Evolutionary conservation across 179 eudicot genomes (phyloP).

Genomic region (Camellia oleifera): DNA sequence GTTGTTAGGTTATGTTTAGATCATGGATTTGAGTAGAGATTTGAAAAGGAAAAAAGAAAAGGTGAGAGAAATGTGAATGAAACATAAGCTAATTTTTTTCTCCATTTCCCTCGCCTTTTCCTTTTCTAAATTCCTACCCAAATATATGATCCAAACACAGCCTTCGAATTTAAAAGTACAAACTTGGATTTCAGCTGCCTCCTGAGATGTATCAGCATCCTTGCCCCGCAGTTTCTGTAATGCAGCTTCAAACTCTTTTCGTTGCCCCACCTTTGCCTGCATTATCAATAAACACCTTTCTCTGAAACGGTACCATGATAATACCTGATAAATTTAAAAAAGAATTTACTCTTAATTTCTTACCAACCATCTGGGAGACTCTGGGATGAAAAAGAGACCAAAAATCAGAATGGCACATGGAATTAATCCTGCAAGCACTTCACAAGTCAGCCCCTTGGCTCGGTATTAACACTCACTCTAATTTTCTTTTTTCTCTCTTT

Average conservation of each 20-base stretch:
- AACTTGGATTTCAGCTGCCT: constrained; percentile 91
- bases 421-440: constrained; percentile 57
- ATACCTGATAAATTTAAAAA: not conserved
- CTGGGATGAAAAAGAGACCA: constrained; percentile 83
- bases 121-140: too few relatives aligned
- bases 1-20: not conserved
- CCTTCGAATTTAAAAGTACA: not conserved
- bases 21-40: constrained; percentile 13
- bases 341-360: constrained; percentile 13
- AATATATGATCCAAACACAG: too few relatives aligned
- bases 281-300: constrained; percentile 5
- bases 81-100: too few relatives aligned
- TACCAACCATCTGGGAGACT: constrained; percentile 99
- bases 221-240: constrained; percentile 72
- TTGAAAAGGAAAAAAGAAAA: not conserved
- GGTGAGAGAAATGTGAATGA: too few relatives aligned
- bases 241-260: constrained; percentile 62
- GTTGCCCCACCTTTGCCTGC: constrained; percentile 72
- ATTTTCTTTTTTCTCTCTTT: not conserved
- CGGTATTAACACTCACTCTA: not conserved
- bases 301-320: not conserved
- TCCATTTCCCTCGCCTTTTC: too few relatives aligned
- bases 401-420: constrained; percentile 74
- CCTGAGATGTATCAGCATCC: constrained; percentile 58
- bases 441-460: constrained; percentile 12